Percentiles rank a stretch among this genome's conserved stretches.
These are phyloP conservation scores for Aspergillus kassunensis DNA, from an alignment of 495 filamentous ascomycete species.

Conservation along the genomic window DNA sequence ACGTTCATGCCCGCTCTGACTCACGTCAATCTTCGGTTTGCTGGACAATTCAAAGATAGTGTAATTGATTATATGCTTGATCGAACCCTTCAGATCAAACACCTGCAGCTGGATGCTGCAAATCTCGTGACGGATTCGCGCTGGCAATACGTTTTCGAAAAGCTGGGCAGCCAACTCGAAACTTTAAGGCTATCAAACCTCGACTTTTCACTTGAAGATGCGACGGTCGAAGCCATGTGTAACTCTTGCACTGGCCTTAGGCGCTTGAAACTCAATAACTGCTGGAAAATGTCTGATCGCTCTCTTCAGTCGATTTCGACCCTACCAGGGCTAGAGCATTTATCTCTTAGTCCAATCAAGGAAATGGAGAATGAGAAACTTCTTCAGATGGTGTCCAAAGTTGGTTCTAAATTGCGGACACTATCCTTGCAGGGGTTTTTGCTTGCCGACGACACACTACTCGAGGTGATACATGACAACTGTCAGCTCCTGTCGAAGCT, in stretches of 20 bases:
- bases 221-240: constrained; percentile 55
- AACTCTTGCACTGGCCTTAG: constrained; percentile 58
- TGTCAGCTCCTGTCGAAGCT: constrained; percentile 70
- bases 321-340: constrained; percentile 59
- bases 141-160: constrained; percentile 63
- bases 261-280: constrained; percentile 68
- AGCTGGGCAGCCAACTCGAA: constrained; percentile 58
- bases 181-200: constrained; percentile 64
- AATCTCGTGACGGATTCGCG: constrained; percentile 70
- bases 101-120: constrained; percentile 66
- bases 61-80: constrained; percentile 76
- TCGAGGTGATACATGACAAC: constrained; percentile 60
- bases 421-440: constrained; percentile 64
- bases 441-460: constrained; percentile 55
- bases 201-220: constrained; percentile 69
- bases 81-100: constrained; percentile 57
- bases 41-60: constrained; percentile 80
- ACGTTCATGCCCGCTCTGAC: constrained; percentile 64
- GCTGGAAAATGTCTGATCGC: constrained; percentile 46
- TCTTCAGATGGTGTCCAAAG: constrained; percentile 50
- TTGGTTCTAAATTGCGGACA: constrained; percentile 63
- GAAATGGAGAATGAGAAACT: constrained; percentile 54
- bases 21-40: constrained; percentile 68
- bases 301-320: constrained; percentile 50
- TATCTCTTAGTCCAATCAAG: constrained; percentile 62